phyloP scores from a whole-genome alignment of 495 filamentous ascomycete genomes.

The Aspergillus sclerotioniger region DNA sequence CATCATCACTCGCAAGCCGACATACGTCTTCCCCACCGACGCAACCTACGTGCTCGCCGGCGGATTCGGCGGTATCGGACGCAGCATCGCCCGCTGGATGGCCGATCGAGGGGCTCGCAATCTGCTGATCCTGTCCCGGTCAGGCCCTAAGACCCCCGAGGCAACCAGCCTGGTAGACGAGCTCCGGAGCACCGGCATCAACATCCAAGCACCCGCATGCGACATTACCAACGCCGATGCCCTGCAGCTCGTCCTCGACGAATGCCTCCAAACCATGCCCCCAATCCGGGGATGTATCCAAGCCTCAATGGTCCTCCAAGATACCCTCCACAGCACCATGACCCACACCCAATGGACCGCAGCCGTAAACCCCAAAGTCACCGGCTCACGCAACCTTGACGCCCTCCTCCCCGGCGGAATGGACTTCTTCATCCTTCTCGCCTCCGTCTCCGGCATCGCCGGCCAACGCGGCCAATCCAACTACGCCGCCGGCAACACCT shows the following conservation, averaged over 20 bases:
- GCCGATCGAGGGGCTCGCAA: slow-evolving; percentile 25
- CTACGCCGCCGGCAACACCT: slow-evolving; percentile 60
- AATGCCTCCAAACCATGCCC: slow-evolving; percentile 24
- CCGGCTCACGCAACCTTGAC: slow-evolving; percentile 44
- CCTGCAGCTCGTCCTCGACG: slow-evolving; percentile 9
- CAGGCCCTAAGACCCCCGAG: slow-evolving; percentile 6
- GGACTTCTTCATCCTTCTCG: slow-evolving; percentile 62
- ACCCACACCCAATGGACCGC: not conserved
- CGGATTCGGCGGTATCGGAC: slow-evolving; percentile 33
- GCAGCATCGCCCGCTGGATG: slow-evolving; percentile 27
- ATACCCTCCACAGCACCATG: not conserved
- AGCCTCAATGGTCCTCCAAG: not conserved
- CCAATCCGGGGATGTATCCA: not conserved
- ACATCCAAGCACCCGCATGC: slow-evolving; percentile 33
- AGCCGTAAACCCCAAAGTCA: slow-evolving; percentile 26
- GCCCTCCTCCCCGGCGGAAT: slow-evolving; percentile 29
- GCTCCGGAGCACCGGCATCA: slow-evolving; percentile 16
- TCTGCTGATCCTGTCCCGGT: slow-evolving; percentile 27
- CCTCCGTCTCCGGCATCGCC: slow-evolving; percentile 52
- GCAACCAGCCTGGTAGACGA: slow-evolving; percentile 14
- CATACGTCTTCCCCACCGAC: slow-evolving; percentile 10
- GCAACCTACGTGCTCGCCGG: slow-evolving; percentile 36
- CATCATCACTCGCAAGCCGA: not conserved
- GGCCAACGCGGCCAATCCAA: slow-evolving; percentile 55
- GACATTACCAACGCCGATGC: slow-evolving; percentile 29